Evolutionary conservation across 1,284 basidiomycete species (phyloP).

Genomic region (Anthracocystis panici-leucophaei): DNA sequence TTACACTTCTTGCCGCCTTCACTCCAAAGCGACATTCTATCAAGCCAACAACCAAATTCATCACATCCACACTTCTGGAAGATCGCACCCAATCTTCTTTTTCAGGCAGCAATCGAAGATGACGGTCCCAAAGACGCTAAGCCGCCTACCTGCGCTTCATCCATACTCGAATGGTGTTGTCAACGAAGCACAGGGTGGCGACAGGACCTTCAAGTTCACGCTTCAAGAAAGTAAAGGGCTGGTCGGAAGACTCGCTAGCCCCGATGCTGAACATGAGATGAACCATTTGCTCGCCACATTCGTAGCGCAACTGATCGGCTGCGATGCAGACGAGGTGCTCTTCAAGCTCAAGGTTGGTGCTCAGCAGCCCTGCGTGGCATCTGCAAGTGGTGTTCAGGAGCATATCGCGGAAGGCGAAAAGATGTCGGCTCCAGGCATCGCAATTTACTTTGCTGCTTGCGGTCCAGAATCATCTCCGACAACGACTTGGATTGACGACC

Average conservation of each 20-base stretch:
- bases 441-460: too few species aligned
- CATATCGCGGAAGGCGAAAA: too few species aligned
- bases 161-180: constrained; percentile 4
- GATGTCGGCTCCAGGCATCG: too few species aligned
- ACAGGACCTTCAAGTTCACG: background rate
- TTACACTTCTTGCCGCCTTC: too few species aligned
- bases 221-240: background rate
- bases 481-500: background rate
- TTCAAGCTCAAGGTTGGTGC: constrained; percentile 7
- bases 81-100: too few species aligned
- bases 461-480: too few species aligned
- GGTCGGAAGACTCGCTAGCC: background rate
- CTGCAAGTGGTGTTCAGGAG: background rate
- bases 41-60: too few species aligned
- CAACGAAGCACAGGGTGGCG: background rate
- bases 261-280: background rate
- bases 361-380: background rate
- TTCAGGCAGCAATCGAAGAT: too few species aligned
- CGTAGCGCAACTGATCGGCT: constrained; percentile 10
- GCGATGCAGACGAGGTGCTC: constrained; percentile 11
- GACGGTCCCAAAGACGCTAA: constrained; percentile 1
- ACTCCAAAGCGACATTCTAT: too few species aligned
- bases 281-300: constrained; percentile 4
- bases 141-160: constrained; percentile 21
- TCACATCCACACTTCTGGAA: too few species aligned